Conservation (phyloP, 2,329 filamentous ascomycete genomes). For the Cladosporium sp. region DNA sequence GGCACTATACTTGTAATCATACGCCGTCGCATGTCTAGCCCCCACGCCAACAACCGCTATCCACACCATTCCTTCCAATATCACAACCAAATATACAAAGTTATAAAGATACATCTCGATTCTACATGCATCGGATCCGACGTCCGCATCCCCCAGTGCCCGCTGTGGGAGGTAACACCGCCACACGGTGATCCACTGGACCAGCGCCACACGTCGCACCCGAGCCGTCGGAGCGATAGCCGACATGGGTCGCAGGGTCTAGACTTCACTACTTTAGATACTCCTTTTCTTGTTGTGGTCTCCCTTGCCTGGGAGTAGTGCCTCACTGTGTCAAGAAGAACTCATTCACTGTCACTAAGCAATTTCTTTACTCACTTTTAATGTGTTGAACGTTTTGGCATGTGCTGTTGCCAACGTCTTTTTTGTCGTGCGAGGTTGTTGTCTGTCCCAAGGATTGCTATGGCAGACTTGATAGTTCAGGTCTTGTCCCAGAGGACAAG, state of each 20-base stretch:
- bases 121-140: not conserved
- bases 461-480: too few relatives aligned
- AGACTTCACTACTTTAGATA: not conserved
- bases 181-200: conserved; percentile 3
- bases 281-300: not conserved
- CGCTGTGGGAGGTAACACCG: not conserved
- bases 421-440: too few relatives aligned
- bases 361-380: too few relatives aligned
- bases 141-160: not conserved
- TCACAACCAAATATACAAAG: not conserved
- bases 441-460: too few relatives aligned
- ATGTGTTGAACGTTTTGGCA: not conserved
- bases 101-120: not conserved
- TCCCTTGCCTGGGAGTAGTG: not conserved
- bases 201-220: not conserved
- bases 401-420: too few relatives aligned
- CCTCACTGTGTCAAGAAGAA: too few relatives aligned
- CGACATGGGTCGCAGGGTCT: conserved; percentile 5
- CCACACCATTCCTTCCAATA: not conserved
- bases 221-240: conserved; percentile 9
- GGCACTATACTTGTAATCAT: not conserved
- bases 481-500: too few relatives aligned
- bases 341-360: not conserved
- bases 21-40: not conserved
- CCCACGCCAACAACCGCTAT: not conserved